Conservation (phyloP, 2,329 filamentous ascomycete genomes). For the Penicillium corylophilum region DNA sequence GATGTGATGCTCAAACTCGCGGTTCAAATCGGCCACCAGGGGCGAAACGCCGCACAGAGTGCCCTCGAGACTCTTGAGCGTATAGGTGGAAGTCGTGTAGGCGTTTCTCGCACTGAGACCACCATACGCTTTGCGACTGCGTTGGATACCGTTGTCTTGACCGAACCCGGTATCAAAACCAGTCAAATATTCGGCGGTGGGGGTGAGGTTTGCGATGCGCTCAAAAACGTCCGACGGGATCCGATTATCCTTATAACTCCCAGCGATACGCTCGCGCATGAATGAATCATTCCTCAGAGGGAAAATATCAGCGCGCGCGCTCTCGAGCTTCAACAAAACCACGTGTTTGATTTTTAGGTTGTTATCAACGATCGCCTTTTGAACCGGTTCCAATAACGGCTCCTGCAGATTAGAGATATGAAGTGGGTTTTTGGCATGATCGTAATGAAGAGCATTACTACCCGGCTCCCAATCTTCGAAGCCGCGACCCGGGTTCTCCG, state of each 20-base stretch:
- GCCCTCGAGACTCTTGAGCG: conserved; percentile 45
- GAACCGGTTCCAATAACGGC: conserved; percentile 12
- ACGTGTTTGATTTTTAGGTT: conserved; percentile 45
- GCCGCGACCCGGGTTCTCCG: conserved; percentile 20
- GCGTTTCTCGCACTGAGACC: conserved; percentile 45
- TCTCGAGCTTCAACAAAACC: conserved; percentile 48
- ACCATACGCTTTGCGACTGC: conserved; percentile 31
- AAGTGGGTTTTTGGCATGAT: conserved; percentile 12
- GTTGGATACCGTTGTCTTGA: conserved; percentile 17
- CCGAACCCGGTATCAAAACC: conserved; percentile 27
- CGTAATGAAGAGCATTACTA: conserved; percentile 3
- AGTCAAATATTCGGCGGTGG: conserved; percentile 30
- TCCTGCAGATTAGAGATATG: conserved; percentile 16
- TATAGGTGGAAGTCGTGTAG: conserved; percentile 46
- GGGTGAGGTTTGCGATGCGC: conserved; percentile 29
- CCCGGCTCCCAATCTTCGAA: conserved; percentile 27
- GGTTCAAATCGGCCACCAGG: conserved; percentile 45
- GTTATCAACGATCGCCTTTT: conserved; percentile 10
- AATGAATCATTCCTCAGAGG: conserved; percentile 44
- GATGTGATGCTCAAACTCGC: conserved; percentile 43
- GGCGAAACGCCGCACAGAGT: conserved; percentile 47
- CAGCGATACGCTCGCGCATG: conserved; percentile 35
- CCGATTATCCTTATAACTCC: conserved; percentile 35
- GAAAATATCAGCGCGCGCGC: conserved; percentile 48
- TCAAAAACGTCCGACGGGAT: conserved; percentile 34